A percentile compares a stretch with the other conserved stretches of the same genome.
These are phyloP conservation scores for Fusarium dlaminii DNA, from an alignment of 2,329 filamentous ascomycete species.

Conservation along the genomic window DNA sequence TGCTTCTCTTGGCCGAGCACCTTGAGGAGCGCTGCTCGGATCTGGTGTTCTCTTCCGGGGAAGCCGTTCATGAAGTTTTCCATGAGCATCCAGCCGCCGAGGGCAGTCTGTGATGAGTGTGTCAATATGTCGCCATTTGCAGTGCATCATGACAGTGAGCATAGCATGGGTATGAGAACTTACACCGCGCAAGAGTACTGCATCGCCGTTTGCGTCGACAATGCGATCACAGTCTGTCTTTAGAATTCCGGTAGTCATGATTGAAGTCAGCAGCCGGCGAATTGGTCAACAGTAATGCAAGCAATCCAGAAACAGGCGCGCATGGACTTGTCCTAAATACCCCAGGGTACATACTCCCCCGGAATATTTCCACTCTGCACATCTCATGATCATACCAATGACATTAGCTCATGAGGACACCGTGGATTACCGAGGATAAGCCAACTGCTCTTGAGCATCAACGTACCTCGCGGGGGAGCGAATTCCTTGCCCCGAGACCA, in stretches of 20 bases:
- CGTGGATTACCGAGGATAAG: not conserved
- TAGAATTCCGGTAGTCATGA: constrained; percentile 36
- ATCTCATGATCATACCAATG: not conserved
- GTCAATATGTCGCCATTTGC: not conserved
- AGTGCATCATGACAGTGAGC: fast-evolving
- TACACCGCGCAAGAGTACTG: constrained; percentile 53
- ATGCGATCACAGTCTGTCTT: constrained; percentile 45
- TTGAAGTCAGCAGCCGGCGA: not conserved
- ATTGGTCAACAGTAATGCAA: not conserved
- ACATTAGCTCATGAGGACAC: not conserved
- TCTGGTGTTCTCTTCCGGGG: constrained; percentile 64
- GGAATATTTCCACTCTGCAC: not conserved
- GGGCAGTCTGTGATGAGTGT: constrained; percentile 21
- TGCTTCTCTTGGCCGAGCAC: constrained; percentile 65
- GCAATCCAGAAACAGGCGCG: not conserved
- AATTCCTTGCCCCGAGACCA: not conserved
- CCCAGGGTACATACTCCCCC: fast-evolving
- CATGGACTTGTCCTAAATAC: not conserved
- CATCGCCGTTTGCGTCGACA: constrained; percentile 55
- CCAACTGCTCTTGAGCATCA: not conserved
- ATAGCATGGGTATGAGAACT: not conserved
- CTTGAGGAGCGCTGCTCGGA: constrained; percentile 61
- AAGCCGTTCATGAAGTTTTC: constrained; percentile 72
- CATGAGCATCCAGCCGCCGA: constrained; percentile 53
- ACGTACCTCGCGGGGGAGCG: not conserved